Percentiles rank a stretch among this genome's conserved stretches.
phyloP scores from a whole-genome alignment of 805 yeast genomes.

The Brettanomyces bruxellensis region DNA sequence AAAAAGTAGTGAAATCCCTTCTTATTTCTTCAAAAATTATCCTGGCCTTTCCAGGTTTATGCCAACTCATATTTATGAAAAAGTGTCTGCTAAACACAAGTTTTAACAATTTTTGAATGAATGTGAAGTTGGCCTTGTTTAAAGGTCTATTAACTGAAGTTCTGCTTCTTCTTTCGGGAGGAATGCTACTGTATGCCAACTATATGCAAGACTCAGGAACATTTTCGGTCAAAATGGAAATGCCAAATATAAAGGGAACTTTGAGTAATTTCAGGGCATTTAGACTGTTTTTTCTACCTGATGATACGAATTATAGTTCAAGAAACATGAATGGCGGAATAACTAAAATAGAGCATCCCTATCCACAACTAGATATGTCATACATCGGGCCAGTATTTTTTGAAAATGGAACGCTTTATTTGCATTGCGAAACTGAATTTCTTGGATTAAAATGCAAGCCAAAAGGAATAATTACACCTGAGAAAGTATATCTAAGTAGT shows the following conservation, averaged over 20 bases:
- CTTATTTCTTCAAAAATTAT: too few species aligned
- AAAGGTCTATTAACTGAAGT: constrained; percentile 12
- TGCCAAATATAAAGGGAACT: constrained; percentile 13
- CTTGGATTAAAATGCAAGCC: constrained; percentile 15
- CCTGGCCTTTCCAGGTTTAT: too few species aligned
- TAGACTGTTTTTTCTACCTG: constrained; percentile 2
- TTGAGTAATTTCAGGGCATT: constrained; percentile 16
- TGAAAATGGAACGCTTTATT: constrained; percentile 18
- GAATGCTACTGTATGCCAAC: constrained; percentile 18
- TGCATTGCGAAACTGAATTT: constrained; percentile 19
- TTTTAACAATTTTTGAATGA: constrained; percentile 4
- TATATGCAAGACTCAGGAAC: constrained; percentile 20
- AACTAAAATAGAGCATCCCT: constrained; percentile 12
- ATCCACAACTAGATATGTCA: constrained; percentile 17
- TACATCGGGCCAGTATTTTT: constrained; percentile 21
- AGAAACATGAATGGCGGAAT: background rate
- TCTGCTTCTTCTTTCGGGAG: constrained; percentile 15
- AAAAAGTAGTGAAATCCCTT: too few species aligned
- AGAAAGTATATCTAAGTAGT: constrained; percentile 16
- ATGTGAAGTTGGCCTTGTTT: constrained; percentile 13
- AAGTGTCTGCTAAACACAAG: too few species aligned
- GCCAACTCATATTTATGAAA: too few species aligned
- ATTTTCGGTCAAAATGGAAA: constrained; percentile 17
- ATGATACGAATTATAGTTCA: background rate
- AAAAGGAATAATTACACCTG: constrained; percentile 18